Base-by-base conservation (phyloP, 257 asterid species). In the Solanum pimpinellifolium region DNA sequence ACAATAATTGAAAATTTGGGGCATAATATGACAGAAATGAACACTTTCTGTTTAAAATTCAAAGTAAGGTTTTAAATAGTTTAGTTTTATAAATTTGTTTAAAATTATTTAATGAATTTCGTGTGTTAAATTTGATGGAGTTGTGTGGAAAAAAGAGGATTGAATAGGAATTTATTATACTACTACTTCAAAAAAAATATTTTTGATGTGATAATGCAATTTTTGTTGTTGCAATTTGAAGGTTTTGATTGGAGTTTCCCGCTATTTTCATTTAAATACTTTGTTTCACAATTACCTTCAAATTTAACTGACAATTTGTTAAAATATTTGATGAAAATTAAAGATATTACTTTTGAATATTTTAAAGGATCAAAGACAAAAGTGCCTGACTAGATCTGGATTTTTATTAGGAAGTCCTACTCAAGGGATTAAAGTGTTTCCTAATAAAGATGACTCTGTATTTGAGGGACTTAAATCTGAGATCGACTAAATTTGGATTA, bases 331-430 rank as follows among this genome's bases (percentile, higher is more conserved):
- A 56, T 7, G 65, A 56, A 52, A 1, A 18, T 56, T 56, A 56
- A 18, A 56, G 65, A 56, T 56, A 2, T 56, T 18, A 60, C 31
- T 65, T 65, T 11, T 65, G 72, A 65, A 65, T 4, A 65, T 11
- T 62, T 62, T n/a, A 11, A 62, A 62, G 3, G 29, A 62, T 62
- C 31, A 20, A 7, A 9, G 7, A 18, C 10, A 56, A 52, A 52
- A 18, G 11, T 0, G 3, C 0, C 11, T 1, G 5, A 20, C 12
- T 56, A 20, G 20, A 56, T 20, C 0, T 56, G 1, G 4, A 56
- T 18, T 56, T 9, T 2, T 2, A 56, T 7, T 18, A 56, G 65
- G n/a, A 56, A 56, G 11, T 56, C 11, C n/a, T 4, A 56, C 0
- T 0, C 7, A 18, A 56, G 65, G n/a, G 11, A 56, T n/a, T 56